phyloP scores from a whole-genome alignment of 805 yeast species.

The Kodamaea laetipori region DNA sequence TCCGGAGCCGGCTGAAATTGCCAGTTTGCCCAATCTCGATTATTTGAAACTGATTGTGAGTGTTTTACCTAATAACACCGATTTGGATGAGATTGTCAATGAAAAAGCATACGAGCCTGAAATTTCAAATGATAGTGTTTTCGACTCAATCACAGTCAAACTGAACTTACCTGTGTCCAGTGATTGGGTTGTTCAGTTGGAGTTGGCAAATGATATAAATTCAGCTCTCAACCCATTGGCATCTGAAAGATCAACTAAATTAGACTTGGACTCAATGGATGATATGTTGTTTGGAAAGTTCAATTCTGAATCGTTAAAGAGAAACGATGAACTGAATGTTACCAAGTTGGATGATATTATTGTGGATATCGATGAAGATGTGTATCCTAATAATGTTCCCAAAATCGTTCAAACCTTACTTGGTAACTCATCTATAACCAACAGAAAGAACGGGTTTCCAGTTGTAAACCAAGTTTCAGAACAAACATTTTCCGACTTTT shows the following conservation, averaged over 20 bases:
- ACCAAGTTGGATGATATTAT: constrained; percentile 8
- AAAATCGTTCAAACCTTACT: constrained; percentile 23
- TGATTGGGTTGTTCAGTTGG: constrained; percentile 68
- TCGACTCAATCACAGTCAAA: constrained; percentile 39
- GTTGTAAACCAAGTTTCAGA: constrained; percentile 14
- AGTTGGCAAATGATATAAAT: constrained; percentile 48
- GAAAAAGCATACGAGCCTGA: constrained; percentile 76
- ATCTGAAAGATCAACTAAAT: constrained; percentile 16
- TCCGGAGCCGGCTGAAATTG: constrained; percentile 22
- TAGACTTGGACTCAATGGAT: constrained; percentile 44
- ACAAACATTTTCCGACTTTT: constrained; percentile 24
- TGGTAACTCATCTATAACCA: constrained; percentile 22
- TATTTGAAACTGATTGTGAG: constrained; percentile 39
- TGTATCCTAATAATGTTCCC: constrained; percentile 16
- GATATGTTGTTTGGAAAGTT: constrained; percentile 51
- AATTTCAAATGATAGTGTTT: constrained; percentile 38
- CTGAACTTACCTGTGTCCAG: constrained; percentile 52
- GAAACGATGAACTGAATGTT: constrained; percentile 17
- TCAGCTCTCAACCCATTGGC: constrained; percentile 42
- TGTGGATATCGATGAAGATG: constrained; percentile 11
- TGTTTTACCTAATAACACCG: constrained; percentile 30
- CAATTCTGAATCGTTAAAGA: constrained; percentile 21
- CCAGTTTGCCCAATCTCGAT: constrained; percentile 23
- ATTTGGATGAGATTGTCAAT: constrained; percentile 45
- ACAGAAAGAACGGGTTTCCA: constrained; percentile 33